Percentiles rank a stretch among this genome's conserved stretches.
Evolutionary conservation across 441 rosid genomes (phyloP).

Genomic region (Croton laevigatus): DNA sequence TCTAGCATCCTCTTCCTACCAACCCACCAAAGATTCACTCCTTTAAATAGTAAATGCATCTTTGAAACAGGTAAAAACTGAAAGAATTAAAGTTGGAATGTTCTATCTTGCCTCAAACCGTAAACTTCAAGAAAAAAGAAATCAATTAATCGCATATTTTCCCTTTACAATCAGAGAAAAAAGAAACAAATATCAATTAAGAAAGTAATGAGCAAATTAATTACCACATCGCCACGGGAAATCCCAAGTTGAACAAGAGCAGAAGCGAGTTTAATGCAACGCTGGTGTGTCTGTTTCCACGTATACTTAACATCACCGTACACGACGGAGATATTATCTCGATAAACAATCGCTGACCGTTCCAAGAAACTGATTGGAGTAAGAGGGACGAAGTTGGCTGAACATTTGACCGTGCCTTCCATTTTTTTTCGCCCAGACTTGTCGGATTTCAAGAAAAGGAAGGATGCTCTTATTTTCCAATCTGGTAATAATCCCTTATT

Average conservation of each 20-base stretch:
- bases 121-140: too few species aligned
- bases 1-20: too few species aligned
- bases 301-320: constrained; percentile 60
- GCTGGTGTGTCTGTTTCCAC: constrained; percentile 61
- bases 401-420: constrained; percentile 46
- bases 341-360: constrained; percentile 66
- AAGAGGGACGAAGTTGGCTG: constrained; percentile 57
- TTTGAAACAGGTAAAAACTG: too few species aligned
- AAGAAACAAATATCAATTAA: too few species aligned
- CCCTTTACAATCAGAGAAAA: not conserved
- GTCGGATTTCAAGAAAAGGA: too few species aligned
- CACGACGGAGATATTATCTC: constrained; percentile 49
- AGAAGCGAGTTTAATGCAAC: constrained; percentile 72
- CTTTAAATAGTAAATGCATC: too few species aligned
- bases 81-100: too few species aligned
- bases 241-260: constrained; percentile 49
- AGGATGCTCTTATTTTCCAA: too few species aligned
- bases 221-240: constrained; percentile 58
- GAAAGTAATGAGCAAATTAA: not conserved
- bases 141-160: too few species aligned
- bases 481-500: too few species aligned
- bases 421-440: constrained; percentile 21
- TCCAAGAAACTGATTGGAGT: constrained; percentile 81
- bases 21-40: too few species aligned
- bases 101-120: too few species aligned